These are phyloP conservation scores for Phialophora tarda DNA, from an alignment of 2,329 filamentous ascomycete genomes.

Conservation along the genomic window DNA sequence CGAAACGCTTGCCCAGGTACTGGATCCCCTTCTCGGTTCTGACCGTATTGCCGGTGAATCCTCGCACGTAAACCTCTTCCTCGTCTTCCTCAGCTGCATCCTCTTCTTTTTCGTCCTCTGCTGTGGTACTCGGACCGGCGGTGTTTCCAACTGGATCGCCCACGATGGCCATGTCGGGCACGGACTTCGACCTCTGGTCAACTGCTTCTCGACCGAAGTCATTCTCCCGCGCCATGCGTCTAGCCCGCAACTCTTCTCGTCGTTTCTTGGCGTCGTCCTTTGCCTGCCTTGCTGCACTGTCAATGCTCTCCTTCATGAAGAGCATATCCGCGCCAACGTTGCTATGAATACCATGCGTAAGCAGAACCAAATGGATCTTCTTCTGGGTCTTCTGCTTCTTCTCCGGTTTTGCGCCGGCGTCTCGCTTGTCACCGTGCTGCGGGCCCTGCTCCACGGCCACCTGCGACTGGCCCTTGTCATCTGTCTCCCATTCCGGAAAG, in stretches of 20 bases:
- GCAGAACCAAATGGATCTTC: constrained; percentile 85
- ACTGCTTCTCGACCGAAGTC: constrained; percentile 31
- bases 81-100: constrained; percentile 61
- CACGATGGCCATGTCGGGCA: constrained; percentile 35
- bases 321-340: constrained; percentile 97
- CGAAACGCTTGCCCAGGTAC: constrained; percentile 91
- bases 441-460: constrained; percentile 39
- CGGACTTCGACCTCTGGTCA: constrained; percentile 33
- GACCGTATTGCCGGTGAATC: constrained; percentile 62
- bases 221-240: constrained; percentile 43
- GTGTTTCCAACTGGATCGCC: constrained; percentile 41
- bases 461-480: constrained; percentile 44
- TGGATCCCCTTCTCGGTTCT: constrained; percentile 95
- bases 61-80: constrained; percentile 60
- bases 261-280: constrained; percentile 70
- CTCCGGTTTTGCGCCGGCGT: constrained; percentile 35
- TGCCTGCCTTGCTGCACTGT: constrained; percentile 76
- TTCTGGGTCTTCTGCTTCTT: constrained; percentile 63
- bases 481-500: constrained; percentile 66
- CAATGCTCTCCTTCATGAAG: constrained; percentile 95
- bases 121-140: constrained; percentile 55
- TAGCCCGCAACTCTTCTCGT: constrained; percentile 57
- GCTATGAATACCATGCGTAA: constrained; percentile 94
- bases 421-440: constrained; percentile 33
- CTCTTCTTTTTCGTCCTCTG: constrained; percentile 41